phyloP scores from a whole-genome alignment of 2,329 filamentous ascomycete species.

The Phyllosticta capitalensis region DNA sequence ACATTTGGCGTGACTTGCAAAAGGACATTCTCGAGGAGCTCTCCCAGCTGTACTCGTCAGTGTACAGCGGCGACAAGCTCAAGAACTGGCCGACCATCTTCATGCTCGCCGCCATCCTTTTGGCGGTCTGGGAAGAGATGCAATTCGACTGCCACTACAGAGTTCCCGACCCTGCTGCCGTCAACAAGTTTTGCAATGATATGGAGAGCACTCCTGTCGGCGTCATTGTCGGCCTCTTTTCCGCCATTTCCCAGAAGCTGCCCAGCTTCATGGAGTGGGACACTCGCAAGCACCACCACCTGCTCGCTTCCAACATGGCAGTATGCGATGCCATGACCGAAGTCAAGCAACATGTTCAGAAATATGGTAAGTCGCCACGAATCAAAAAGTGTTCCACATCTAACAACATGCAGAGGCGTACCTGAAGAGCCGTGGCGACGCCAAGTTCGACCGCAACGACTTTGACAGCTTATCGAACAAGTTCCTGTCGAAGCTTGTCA shows the following conservation, averaged over 20 bases:
- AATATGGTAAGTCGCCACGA: constrained; percentile 70
- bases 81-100: constrained; percentile 99
- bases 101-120: constrained; percentile 85
- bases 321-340: constrained; percentile 96
- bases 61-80: constrained; percentile 92
- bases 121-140: constrained; percentile 97
- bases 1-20: constrained; percentile 96
- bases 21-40: constrained; percentile 94
- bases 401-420: constrained; percentile 58
- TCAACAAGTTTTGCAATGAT: constrained; percentile 90
- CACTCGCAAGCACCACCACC: constrained; percentile 77
- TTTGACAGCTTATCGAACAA: constrained; percentile 96
- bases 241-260: constrained; percentile 94
- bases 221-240: constrained; percentile 93
- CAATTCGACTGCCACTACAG: constrained; percentile 98
- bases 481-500: constrained; percentile 92
- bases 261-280: constrained; percentile 93
- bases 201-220: constrained; percentile 96
- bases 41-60: constrained; percentile 86
- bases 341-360: constrained; percentile 81
- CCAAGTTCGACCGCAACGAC: constrained; percentile 81
- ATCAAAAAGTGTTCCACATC: not conserved
- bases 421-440: constrained; percentile 66
- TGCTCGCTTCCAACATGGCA: constrained; percentile 81
- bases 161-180: constrained; percentile 70